Conservation (phyloP, 192 early-diverging fungal species). For the Umbelopsis sp. region DNA sequence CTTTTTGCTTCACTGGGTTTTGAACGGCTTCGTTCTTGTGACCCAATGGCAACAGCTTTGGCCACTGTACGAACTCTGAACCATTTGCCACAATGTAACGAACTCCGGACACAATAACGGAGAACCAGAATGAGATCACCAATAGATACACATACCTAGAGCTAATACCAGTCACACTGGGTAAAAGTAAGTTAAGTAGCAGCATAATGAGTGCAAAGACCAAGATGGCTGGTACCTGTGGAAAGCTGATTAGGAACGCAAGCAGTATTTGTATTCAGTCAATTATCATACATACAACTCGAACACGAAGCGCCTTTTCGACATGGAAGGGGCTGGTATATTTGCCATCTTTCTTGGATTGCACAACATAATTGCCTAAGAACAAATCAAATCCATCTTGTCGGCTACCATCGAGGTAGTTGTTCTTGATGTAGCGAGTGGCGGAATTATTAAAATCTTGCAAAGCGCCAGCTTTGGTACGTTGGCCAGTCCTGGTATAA, state of each 20-base stretch:
- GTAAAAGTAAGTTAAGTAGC: constrained; percentile 52
- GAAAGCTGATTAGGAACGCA: background rate
- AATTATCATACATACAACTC: constrained; percentile 42
- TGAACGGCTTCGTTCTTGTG: background rate
- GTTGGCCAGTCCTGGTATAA: constrained; percentile 93
- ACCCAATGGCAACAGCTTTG: constrained; percentile 43
- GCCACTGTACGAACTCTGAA: constrained; percentile 55
- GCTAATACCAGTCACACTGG: constrained; percentile 29
- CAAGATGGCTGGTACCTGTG: constrained; percentile 27
- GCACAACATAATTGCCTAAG: constrained; percentile 66
- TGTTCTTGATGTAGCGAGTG: constrained; percentile 90
- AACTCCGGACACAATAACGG: constrained; percentile 45
- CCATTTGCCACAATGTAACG: constrained; percentile 50
- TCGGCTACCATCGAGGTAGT: constrained; percentile 91
- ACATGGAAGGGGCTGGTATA: constrained; percentile 54
- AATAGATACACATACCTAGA: constrained; percentile 38
- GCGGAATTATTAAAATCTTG: constrained; percentile 83
- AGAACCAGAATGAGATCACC: constrained; percentile 50
- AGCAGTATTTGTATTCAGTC: background rate
- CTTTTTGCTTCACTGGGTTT: background rate
- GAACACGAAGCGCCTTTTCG: constrained; percentile 59
- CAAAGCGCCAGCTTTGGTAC: constrained; percentile 79
- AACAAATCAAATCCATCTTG: constrained; percentile 95
- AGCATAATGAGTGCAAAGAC: constrained; percentile 58
- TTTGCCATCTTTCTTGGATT: constrained; percentile 1